Conservation (phyloP, 2,329 filamentous ascomycete species). For the Alternaria ventricosa region DNA sequence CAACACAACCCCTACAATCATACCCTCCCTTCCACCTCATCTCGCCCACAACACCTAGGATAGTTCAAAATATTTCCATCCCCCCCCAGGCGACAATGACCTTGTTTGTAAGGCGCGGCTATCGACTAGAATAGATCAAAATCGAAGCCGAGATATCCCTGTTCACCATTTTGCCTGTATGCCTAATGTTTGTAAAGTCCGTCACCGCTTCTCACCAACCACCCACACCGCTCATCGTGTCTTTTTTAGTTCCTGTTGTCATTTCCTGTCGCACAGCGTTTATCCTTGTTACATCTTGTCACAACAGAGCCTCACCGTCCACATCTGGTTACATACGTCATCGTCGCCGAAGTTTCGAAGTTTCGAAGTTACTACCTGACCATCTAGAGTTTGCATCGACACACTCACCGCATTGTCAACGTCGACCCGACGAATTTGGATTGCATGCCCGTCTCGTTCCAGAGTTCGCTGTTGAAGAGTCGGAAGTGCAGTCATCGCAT, state of each 20-base stretch:
- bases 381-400: not conserved
- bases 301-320: not conserved
- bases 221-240: constrained; percentile 4
- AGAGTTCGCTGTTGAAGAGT: not conserved
- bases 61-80: constrained; percentile 5
- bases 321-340: not conserved
- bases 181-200: not conserved
- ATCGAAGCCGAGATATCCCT: constrained; percentile 7
- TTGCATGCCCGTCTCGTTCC: not conserved
- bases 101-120: constrained; percentile 13
- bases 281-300: not conserved
- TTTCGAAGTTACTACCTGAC: not conserved
- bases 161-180: not conserved
- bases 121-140: constrained; percentile 14
- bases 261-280: not conserved
- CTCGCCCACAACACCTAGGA: constrained; percentile 3
- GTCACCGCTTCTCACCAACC: not conserved
- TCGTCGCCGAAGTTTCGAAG: not conserved
- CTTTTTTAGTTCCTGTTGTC: not conserved
- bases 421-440: accelerated
- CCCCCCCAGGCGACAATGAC: not conserved
- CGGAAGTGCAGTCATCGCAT: not conserved
- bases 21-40: not conserved
- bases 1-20: not conserved
- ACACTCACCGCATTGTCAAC: not conserved